Evolutionary conservation across 2,329 filamentous ascomycete genomes (phyloP).

Genomic region (Tricladium varicosporioides): DNA sequence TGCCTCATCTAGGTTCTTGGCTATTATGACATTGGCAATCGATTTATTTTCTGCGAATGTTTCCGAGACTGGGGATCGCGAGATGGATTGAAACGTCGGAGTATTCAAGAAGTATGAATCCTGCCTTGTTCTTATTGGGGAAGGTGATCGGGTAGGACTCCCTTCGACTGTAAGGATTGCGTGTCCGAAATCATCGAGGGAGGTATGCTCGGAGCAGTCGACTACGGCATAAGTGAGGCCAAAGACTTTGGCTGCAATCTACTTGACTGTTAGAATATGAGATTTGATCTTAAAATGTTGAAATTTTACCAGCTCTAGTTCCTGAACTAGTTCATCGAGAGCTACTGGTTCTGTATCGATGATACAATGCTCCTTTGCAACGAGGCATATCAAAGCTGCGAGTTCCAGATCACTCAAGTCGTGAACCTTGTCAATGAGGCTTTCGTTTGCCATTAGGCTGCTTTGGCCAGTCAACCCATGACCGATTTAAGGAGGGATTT

Average conservation of each 20-base stretch:
- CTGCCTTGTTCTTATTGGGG: constrained; percentile 29
- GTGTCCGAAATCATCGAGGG: constrained; percentile 76
- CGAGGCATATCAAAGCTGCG: constrained; percentile 76
- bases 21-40: constrained; percentile 81
- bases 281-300: not conserved
- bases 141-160: constrained; percentile 24
- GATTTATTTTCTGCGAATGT: constrained; percentile 43
- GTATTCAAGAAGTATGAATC: constrained; percentile 34
- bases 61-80: constrained; percentile 35
- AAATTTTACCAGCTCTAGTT: constrained; percentile 64
- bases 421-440: constrained; percentile 68
- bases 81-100: constrained; percentile 28
- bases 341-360: constrained; percentile 67
- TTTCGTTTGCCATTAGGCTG: constrained; percentile 57
- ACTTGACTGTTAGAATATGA: constrained; percentile 5
- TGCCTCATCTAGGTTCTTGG: constrained; percentile 73
- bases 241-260: constrained; percentile 71
- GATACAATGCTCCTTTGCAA: constrained; percentile 83
- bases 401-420: constrained; percentile 84
- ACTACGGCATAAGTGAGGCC: constrained; percentile 68
- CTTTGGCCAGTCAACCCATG: constrained; percentile 20
- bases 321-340: constrained; percentile 67
- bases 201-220: constrained; percentile 69
- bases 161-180: constrained; percentile 47
- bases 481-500: not conserved